Evolutionary conservation across 1,139 yeast genomes (phyloP).

Genomic region (Nakaseomyces sp.): DNA sequence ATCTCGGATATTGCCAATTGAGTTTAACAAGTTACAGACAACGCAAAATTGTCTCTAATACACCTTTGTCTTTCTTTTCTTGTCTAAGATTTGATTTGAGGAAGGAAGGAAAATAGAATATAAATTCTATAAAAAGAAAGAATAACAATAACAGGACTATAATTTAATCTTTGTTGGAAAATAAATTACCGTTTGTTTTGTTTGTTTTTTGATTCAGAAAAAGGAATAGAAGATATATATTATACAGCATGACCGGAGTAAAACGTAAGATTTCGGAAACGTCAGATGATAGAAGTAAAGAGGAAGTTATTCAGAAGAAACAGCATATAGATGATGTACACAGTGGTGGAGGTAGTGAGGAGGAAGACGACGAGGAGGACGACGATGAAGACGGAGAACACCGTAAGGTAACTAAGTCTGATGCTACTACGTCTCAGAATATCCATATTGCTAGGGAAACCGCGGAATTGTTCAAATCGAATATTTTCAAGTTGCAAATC

Average conservation of each 20-base stretch:
- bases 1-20: too few species aligned
- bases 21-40: too few species aligned
- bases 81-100: too few species aligned
- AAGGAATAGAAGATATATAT: background rate
- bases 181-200: too few species aligned
- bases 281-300: conserved; percentile 5
- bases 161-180: too few species aligned
- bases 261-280: conserved; percentile 14
- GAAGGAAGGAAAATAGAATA: too few species aligned
- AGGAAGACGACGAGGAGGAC: conserved; percentile 15
- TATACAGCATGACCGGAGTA: conserved; percentile 6
- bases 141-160: background rate
- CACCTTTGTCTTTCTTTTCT: too few species aligned
- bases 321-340: background rate
- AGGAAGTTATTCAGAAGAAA: conserved; percentile 4
- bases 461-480: conserved; percentile 86
- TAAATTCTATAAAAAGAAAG: background rate
- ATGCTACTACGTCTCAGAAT: conserved; percentile 60
- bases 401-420: conserved; percentile 10
- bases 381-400: conserved; percentile 12
- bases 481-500: conserved; percentile 86
- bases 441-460: conserved; percentile 88
- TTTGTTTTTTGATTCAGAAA: background rate
- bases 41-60: too few species aligned
- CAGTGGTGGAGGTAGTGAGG: conserved; percentile 8